A percentile compares a stretch with the other conserved stretches of the same genome.
These are phyloP conservation scores for Cryphonectria radicalis DNA, from an alignment of 2,329 filamentous ascomycete genomes.

Conservation along the genomic window DNA sequence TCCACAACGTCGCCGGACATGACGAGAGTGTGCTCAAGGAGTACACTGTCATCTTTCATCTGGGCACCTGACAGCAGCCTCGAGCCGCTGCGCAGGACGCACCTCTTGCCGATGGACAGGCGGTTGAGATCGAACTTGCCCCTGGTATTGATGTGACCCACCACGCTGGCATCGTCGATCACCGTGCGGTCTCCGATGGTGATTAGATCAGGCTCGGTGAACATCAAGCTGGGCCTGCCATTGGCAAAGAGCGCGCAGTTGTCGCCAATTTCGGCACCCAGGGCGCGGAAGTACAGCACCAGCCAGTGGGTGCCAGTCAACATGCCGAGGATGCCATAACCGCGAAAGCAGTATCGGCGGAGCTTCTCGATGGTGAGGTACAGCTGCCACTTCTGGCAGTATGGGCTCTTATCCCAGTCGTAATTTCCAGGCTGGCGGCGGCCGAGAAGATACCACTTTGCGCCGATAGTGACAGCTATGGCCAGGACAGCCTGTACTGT, in stretches of 20 bases:
- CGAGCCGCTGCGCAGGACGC: slow-evolving; percentile 56
- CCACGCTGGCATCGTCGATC: slow-evolving; percentile 60
- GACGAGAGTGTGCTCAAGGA: slow-evolving; percentile 62
- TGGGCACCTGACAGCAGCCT: slow-evolving; percentile 56
- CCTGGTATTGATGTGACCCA: slow-evolving; percentile 60
- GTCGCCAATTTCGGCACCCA: slow-evolving; percentile 58
- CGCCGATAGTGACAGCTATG: slow-evolving; percentile 46
- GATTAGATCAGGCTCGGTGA: slow-evolving; percentile 62
- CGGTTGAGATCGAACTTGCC: slow-evolving; percentile 60
- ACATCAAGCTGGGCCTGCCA: slow-evolving; percentile 55
- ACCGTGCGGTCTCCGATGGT: slow-evolving; percentile 56
- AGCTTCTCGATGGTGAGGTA: slow-evolving; percentile 57
- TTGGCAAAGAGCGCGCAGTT: slow-evolving; percentile 61
- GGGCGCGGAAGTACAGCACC: slow-evolving; percentile 55
- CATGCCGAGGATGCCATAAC: slow-evolving; percentile 55
- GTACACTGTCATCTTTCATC: slow-evolving; percentile 56
- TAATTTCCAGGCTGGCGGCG: slow-evolving; percentile 56
- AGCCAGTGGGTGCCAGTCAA: slow-evolving; percentile 58
- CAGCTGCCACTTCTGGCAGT: slow-evolving; percentile 63
- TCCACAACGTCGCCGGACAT: slow-evolving; percentile 61
- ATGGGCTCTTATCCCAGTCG: slow-evolving; percentile 60
- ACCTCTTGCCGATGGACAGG: slow-evolving; percentile 54
- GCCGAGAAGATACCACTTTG: slow-evolving; percentile 58
- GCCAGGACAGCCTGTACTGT: slow-evolving; percentile 49
- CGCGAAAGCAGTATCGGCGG: slow-evolving; percentile 53